Evolutionary conservation across 306 rosid species (phyloP).

Genomic region (Astragalus membranaceus): DNA sequence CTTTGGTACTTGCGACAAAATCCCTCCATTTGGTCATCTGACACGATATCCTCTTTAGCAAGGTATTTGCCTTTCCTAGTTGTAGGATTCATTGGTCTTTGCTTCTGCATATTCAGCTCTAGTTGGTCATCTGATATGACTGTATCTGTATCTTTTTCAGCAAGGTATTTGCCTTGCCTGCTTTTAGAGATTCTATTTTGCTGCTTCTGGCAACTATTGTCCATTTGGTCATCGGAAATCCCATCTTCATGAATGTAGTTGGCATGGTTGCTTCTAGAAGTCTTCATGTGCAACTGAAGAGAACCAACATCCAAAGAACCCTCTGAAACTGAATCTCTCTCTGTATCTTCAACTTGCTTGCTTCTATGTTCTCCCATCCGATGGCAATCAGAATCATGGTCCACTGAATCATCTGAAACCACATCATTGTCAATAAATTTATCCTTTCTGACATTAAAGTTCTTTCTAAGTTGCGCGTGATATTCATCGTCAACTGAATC

Average conservation of each 20-base stretch:
- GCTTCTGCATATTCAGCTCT: conserved; percentile 31
- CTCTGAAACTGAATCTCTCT: conserved; percentile 30
- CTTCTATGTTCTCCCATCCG: conserved; percentile 45
- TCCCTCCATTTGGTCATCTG: conserved; percentile 30
- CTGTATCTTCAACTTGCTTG: conserved; percentile 36
- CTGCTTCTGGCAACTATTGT: conserved; percentile 21
- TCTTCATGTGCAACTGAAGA: conserved; percentile 11
- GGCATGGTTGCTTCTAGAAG: conserved; percentile 14
- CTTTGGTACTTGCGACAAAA: conserved; percentile 16
- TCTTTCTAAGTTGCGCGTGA: conserved; percentile 15
- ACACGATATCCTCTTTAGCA: conserved; percentile 17
- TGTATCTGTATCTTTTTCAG: conserved; percentile 15
- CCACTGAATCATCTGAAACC: conserved; percentile 37
- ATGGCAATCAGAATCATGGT: conserved; percentile 38
- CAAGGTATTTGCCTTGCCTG: conserved; percentile 16
- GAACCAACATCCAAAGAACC: conserved; percentile 27
- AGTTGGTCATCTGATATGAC: conserved; percentile 35
- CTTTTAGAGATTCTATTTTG: conserved; percentile 25
- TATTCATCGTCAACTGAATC: conserved; percentile 24
- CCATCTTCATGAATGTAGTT: conserved; percentile 7
- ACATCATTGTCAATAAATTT: conserved; percentile 24
- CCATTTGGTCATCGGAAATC: conserved; percentile 26
- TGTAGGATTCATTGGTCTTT: conserved; percentile 40
- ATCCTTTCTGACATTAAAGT: conserved; percentile 4
- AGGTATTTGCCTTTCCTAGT: conserved; percentile 43